Conservation (phyloP, 2,329 filamentous ascomycete genomes). For the Chlorencoelia australis region DNA sequence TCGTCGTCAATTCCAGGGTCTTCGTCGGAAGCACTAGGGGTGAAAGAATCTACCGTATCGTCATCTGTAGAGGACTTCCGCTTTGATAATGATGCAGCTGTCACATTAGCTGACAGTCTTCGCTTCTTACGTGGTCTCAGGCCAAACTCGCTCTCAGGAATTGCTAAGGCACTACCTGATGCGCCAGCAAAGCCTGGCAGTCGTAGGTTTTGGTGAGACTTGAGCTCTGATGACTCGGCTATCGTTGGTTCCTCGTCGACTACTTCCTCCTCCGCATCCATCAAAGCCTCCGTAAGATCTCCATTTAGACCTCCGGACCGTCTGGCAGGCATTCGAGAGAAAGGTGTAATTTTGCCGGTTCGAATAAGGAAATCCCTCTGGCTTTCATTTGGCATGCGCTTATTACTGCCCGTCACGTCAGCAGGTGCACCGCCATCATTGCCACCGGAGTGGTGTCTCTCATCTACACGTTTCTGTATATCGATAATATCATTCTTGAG, state of each 20-base stretch:
- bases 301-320: conserved; percentile 49
- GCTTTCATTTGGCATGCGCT: conserved; percentile 66
- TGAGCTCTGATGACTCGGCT: conserved; percentile 35
- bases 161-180: conserved; percentile 26
- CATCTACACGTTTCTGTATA: conserved; percentile 71
- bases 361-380: conserved; percentile 84
- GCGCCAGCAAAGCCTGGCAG: conserved; percentile 59
- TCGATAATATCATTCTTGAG: conserved; percentile 66
- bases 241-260: conserved; percentile 32
- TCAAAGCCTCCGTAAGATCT: conserved; percentile 64
- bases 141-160: conserved; percentile 43
- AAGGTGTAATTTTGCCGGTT: conserved; percentile 95
- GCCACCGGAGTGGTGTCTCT: conserved; percentile 50
- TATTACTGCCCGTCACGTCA: conserved; percentile 39
- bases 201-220: conserved; percentile 64
- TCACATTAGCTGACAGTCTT: conserved; percentile 27
- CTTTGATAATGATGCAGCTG: conserved; percentile 1
- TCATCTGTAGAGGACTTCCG: conserved; percentile 26
- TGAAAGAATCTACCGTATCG: conserved; percentile 25
- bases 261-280: conserved; percentile 68
- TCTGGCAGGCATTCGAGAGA: conserved; percentile 58
- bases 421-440: conserved; percentile 32
- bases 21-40: conserved; percentile 14
- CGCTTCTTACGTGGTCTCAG: conserved; percentile 49
- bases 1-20: conserved; percentile 24